Evolutionary conservation across 306 rosid species (phyloP), one percentile per base, ranked within the genome.

Genomic region (Vigna unguiculata): DNA sequence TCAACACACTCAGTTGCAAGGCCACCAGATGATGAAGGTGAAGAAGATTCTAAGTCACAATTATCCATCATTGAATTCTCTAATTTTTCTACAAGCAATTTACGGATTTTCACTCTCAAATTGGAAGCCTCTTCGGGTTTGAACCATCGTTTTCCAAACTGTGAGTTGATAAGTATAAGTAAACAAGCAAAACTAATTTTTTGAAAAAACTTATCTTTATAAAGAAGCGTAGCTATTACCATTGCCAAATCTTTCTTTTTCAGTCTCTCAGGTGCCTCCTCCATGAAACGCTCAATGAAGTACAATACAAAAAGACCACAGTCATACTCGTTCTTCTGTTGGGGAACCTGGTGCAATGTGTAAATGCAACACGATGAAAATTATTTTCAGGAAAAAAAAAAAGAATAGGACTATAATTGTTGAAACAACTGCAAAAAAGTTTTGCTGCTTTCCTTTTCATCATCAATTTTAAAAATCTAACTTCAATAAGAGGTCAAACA

Each of bases 131-230:
- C 97, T 71, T 87, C 86, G 16, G 97, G 91, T 87, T 79, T 87
- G 84, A 95, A 95, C 99, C 99, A 95, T 84, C 71, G 84, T 87
- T 61, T 88, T 55, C 94, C 88, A 74, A 95, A 92, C 99, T 92
- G 91, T 24, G 69, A 75, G 78, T 77, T 52, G 59, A 45, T 40
- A 79, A 36, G 68, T 71, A 28, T 32, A 45, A 38, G 71, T 65
- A 66, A 71, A 72, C 52, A 71, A 71, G 69, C 47, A 71, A 74
- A 65, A 71, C 13, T 38, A 22, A 34, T 36, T 43, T 16, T 11
- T 49, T 34, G 30, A 49, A 61, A 84, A 9, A 82, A 32, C 53
- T 41, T 41, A 16, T 36, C 30, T 48, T 6, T 3, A 40, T 6
- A 51, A 69, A 69, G 8, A 36, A 76, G 21, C 6, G 15, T 53